These are phyloP conservation scores for Pseudogymnoascus sp. DNA, from an alignment of 2,329 filamentous ascomycete species.

Conservation along the genomic window DNA sequence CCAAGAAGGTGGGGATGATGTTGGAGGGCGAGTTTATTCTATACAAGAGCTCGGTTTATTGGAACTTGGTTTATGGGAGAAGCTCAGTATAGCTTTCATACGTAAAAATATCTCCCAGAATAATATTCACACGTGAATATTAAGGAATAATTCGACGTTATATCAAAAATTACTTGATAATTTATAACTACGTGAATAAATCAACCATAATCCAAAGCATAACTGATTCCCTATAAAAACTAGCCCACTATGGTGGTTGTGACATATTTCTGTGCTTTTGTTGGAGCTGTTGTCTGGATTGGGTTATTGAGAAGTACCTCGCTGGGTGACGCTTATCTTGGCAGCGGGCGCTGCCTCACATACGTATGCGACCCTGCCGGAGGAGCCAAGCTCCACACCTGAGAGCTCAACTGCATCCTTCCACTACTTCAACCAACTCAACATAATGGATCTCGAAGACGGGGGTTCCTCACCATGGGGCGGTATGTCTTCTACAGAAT, in stretches of 20 bases:
- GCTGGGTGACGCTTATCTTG: slow-evolving; percentile 8
- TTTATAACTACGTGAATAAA: not conserved
- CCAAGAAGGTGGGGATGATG: not conserved
- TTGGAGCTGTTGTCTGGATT: not conserved
- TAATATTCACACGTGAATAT: not conserved
- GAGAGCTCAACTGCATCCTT: slow-evolving; percentile 1
- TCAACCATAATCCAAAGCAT: not conserved
- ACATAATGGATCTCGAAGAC: slow-evolving; percentile 37
- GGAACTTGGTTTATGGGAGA: not conserved
- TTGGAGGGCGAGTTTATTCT: too few relatives aligned
- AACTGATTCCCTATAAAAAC: not conserved
- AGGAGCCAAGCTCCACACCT: slow-evolving; percentile 7
- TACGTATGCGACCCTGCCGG: slow-evolving; percentile 6
- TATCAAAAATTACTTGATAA: too few relatives aligned
- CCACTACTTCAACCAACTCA: slow-evolving; percentile 12
- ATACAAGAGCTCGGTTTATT: not conserved
- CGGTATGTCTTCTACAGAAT: slow-evolving; percentile 28
- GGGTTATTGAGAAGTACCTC: not conserved
- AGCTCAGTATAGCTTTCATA: too few relatives aligned
- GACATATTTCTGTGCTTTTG: not conserved
- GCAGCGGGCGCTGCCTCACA: slow-evolving; percentile 3
- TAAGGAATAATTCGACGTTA: not conserved
- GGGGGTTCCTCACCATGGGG: slow-evolving; percentile 40
- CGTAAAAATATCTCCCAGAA: too few relatives aligned
- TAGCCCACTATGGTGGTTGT: not conserved